A percentile compares a stretch with the other conserved stretches of the same genome.
These are phyloP conservation scores for Anthracocystis walkeri DNA, from an alignment of 1,284 basidiomycete genomes.

Conservation along the genomic window DNA sequence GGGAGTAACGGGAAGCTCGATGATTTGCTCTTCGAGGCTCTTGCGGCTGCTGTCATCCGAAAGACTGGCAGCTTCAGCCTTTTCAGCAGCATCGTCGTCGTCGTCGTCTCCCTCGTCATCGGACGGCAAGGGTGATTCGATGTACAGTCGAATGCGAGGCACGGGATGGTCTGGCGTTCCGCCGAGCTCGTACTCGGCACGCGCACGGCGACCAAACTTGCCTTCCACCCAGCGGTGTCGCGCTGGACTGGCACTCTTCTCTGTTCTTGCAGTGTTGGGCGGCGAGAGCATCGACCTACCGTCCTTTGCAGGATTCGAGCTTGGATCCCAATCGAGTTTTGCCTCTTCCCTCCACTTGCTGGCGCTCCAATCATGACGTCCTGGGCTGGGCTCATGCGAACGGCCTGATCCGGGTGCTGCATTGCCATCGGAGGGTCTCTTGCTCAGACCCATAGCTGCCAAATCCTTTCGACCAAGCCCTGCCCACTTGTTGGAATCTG, in stretches of 20 bases:
- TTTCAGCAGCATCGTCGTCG: conserved; percentile 13
- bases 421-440: conserved; percentile 19
- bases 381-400: conserved; percentile 40
- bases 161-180: conserved; percentile 68
- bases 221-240: conserved; percentile 63
- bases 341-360: conserved; percentile 48
- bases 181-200: conserved; percentile 70
- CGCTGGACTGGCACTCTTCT: conserved; percentile 31
- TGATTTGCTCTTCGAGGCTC: conserved; percentile 49
- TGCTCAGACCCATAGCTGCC: conserved; percentile 40
- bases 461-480: conserved; percentile 60
- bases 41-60: conserved; percentile 47
- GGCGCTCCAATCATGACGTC: conserved; percentile 44
- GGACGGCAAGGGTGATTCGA: conserved; percentile 62
- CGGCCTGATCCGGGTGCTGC: conserved; percentile 2
- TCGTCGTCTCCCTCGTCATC: conserved; percentile 56
- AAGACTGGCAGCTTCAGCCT: conserved; percentile 17
- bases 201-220: conserved; percentile 64
- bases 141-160: conserved; percentile 69
- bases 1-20: conserved; percentile 36
- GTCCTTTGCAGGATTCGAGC: conserved; percentile 12
- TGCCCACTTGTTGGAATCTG: conserved; percentile 29
- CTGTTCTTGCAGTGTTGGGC: conserved; percentile 11
- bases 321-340: conserved; percentile 47
- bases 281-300: conserved; percentile 13